Evolutionary conservation across 1,139 yeast species (phyloP), one percentile per base, ranked within the genome.

Genomic region (Sugiyamaella neomexicana): DNA sequence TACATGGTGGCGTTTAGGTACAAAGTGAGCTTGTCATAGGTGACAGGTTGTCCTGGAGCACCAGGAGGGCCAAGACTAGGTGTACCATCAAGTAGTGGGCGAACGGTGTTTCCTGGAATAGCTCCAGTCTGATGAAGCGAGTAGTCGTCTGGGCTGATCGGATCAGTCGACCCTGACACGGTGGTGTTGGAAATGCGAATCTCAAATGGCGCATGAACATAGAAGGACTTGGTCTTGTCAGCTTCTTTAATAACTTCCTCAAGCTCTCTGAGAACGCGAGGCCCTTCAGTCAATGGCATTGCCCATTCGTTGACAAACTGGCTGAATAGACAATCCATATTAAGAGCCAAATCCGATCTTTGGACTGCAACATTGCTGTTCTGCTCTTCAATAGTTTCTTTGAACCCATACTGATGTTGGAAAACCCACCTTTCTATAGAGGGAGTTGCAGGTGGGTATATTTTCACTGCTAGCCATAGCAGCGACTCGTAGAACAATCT

Each of bases 231-330:
- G 5, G 72, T 68, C 5, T 69, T 65, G 34, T 85, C 84, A 32
- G 95, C 97, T 10, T 72, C 74, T 34, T 76, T 67, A 52, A 91
- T 87, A 4, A 80, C 78, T 23, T 76, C 77, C 57, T 86, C 81
- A 60, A 91, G 75, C 51, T 86, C 75, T 52, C 80, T 76, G 61
- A 91, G 78, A 10, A 86, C 83, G 50, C 83, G 85, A 7, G 83
- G 83, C 8, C 98, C 98, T 57, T 81, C 80, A 29, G 74, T 77
- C 66, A 93, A 75, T 31, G 98, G 98, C 54, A 95, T 82, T 12
- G 93, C 89, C 99, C 99, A 93, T 73, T 93, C 99, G 68, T 91
- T 85, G 54, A 93, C 99, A 72, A 86, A 91, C 71, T 93, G 99
- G 46, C 91, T 84, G 69, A 90, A 93, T 62, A 91, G 75, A 69